Conservation (phyloP, 78 protist species). For the Tieghemostelium lacteum region DNA sequence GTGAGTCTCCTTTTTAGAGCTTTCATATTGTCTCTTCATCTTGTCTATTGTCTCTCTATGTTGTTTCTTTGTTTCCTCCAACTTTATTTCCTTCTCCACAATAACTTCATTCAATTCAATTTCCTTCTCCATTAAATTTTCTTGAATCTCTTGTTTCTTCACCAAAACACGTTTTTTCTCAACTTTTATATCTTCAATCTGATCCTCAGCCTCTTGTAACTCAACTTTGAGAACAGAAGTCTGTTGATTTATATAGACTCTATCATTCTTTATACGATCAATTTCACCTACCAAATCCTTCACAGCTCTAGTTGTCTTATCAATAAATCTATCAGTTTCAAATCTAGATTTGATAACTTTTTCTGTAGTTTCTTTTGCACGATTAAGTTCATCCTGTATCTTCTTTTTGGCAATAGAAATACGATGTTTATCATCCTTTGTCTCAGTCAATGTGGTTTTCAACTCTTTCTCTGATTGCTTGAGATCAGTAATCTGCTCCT, state of each 20-base stretch:
- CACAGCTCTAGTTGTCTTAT: slow-evolving; percentile 52
- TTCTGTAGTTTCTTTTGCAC: slow-evolving; percentile 55
- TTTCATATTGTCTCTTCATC: slow-evolving; percentile 46
- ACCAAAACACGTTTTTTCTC: slow-evolving; percentile 11
- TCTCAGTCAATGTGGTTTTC: not conserved
- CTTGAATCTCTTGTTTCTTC: slow-evolving; percentile 2
- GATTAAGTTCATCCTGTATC: slow-evolving; percentile 53
- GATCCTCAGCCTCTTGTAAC: slow-evolving; percentile 22
- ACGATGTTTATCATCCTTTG: slow-evolving; percentile 49
- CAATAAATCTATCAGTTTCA: slow-evolving; percentile 46
- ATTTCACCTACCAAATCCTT: slow-evolving; percentile 34
- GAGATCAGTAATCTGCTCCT: slow-evolving; percentile 2
- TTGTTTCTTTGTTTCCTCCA: not conserved
- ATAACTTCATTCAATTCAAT: slow-evolving; percentile 42
- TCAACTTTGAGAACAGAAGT: slow-evolving; percentile 48
- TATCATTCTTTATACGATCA: slow-evolving; percentile 49
- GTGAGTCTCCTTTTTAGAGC: slow-evolving; percentile 6
- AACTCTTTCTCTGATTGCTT: slow-evolving; percentile 42
- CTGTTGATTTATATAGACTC: slow-evolving; percentile 43
- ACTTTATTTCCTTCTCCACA: slow-evolving; percentile 20
- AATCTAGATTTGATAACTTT: slow-evolving; percentile 39
- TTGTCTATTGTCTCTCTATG: slow-evolving; percentile 37
- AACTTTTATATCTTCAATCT: slow-evolving; percentile 1
- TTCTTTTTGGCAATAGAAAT: slow-evolving; percentile 44
- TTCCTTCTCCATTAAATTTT: slow-evolving; percentile 27